These are phyloP conservation scores for Arctium lappa DNA, from an alignment of 129 eudicot species.

Conservation along the genomic window DNA sequence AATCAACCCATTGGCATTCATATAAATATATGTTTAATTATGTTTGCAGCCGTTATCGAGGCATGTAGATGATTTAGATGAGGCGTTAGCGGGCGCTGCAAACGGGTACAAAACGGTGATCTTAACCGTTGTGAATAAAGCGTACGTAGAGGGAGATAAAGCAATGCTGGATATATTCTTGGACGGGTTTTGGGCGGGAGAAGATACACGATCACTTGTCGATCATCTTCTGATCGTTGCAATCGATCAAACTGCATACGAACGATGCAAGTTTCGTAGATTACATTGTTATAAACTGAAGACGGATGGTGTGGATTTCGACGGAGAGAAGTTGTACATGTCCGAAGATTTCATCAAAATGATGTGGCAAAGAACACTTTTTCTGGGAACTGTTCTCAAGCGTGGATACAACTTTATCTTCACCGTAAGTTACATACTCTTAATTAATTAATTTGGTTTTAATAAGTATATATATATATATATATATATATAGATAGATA, in stretches of 20 bases:
- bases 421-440: slow-evolving; percentile 32
- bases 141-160: slow-evolving; percentile 47
- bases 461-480: too few species aligned
- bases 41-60: neutral
- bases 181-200: slow-evolving; percentile 72
- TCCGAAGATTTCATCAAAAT: slow-evolving; percentile 48
- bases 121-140: slow-evolving; percentile 53
- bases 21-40: neutral
- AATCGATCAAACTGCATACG: slow-evolving; percentile 49
- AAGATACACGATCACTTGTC: slow-evolving; percentile 43
- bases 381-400: slow-evolving; percentile 37
- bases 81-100: slow-evolving; percentile 44
- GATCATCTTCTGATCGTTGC: slow-evolving; percentile 54
- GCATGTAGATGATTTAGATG: slow-evolving; percentile 36
- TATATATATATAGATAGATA: too few species aligned
- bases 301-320: slow-evolving; percentile 29
- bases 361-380: slow-evolving; percentile 69
- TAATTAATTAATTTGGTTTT: too few species aligned
- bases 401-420: slow-evolving; percentile 51
- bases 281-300: slow-evolving; percentile 44
- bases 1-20: neutral
- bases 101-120: slow-evolving; percentile 45
- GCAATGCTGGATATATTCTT: slow-evolving; percentile 67
- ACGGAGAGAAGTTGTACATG: slow-evolving; percentile 54
- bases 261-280: slow-evolving; percentile 51